Percentiles rank a stretch among this genome's conserved stretches.
phyloP scores from a whole-genome alignment of 345 rosid genomes.

The Sisymbrium altissimum region DNA sequence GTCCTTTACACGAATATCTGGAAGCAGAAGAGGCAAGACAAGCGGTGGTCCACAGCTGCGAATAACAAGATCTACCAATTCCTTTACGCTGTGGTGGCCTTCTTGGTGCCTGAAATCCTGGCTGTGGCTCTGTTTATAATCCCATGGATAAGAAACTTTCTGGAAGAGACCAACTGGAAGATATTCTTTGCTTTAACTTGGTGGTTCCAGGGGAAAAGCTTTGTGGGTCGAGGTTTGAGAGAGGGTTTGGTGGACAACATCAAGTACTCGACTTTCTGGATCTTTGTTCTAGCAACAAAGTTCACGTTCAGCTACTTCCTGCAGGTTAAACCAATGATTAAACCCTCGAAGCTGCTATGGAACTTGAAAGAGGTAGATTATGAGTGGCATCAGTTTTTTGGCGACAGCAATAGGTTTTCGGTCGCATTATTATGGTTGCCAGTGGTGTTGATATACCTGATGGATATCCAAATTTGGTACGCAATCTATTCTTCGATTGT shows the following conservation, averaged over 20 bases:
- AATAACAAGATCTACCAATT: slow-evolving; percentile 48
- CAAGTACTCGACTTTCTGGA: slow-evolving; percentile 79
- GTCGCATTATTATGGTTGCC: slow-evolving; percentile 83
- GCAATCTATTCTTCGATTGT: slow-evolving; percentile 81
- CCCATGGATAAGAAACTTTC: slow-evolving; percentile 91
- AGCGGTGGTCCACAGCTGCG: slow-evolving; percentile 48
- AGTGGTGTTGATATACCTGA: slow-evolving; percentile 69
- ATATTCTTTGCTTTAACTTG: slow-evolving; percentile 60
- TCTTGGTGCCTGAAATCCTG: slow-evolving; percentile 69
- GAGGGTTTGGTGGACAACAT: slow-evolving; percentile 78
- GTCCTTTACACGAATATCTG: slow-evolving; percentile 73
- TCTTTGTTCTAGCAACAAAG: slow-evolving; percentile 73
- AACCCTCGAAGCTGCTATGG: slow-evolving; percentile 57
- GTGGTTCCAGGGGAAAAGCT: slow-evolving; percentile 81
- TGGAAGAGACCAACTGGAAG: slow-evolving; percentile 88
- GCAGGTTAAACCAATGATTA: slow-evolving; percentile 82
- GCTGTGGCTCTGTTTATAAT: slow-evolving; percentile 72
- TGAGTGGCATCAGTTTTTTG: slow-evolving; percentile 67
- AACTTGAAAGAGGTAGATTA: slow-evolving; percentile 40
- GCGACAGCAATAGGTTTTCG: slow-evolving; percentile 64
- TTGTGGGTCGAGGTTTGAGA: slow-evolving; percentile 83
- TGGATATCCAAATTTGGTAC: slow-evolving; percentile 98
- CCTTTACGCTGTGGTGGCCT: slow-evolving; percentile 62
- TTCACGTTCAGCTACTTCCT: slow-evolving; percentile 78
- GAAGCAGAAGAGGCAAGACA: slow-evolving; percentile 60